Conservation (phyloP, 1,139 yeast genomes). For the Blastobotrys apis region DNA sequence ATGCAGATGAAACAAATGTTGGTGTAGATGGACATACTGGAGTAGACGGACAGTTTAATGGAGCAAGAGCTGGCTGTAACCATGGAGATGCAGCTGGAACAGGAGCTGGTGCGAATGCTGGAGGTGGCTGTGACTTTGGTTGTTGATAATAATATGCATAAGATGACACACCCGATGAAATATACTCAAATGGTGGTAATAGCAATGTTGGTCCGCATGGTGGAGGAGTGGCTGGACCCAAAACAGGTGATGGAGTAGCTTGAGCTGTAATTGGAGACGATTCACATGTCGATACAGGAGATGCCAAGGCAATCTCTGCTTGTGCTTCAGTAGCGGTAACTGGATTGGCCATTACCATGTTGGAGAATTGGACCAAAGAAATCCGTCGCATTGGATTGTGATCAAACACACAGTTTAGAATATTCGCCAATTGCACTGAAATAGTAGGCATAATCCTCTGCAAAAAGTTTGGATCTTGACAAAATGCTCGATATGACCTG, state of each 20-base stretch:
- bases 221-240: not conserved
- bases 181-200: slow-evolving; percentile 6
- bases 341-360: slow-evolving; percentile 24
- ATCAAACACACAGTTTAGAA: slow-evolving; percentile 53
- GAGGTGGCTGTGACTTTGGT: not conserved
- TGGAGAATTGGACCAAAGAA: slow-evolving; percentile 43
- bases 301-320: not conserved
- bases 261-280: not conserved
- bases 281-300: not conserved
- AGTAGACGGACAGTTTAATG: not conserved
- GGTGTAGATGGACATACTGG: not conserved
- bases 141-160: not conserved
- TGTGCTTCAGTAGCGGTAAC: slow-evolving; percentile 5
- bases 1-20: not conserved
- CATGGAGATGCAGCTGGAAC: not conserved
- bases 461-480: slow-evolving; percentile 49
- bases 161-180: no score
- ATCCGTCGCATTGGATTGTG: slow-evolving; percentile 65
- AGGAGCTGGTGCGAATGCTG: not conserved
- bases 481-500: slow-evolving; percentile 51
- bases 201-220: not conserved
- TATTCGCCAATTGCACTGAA: slow-evolving; percentile 52
- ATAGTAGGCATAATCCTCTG: slow-evolving; percentile 59
- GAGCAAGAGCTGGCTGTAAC: not conserved
- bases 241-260: not conserved